Evolutionary conservation across 2,329 filamentous ascomycete species (phyloP), one percentile per base, ranked within the genome.

Genomic region (Neopestalotiopsis rosae): DNA sequence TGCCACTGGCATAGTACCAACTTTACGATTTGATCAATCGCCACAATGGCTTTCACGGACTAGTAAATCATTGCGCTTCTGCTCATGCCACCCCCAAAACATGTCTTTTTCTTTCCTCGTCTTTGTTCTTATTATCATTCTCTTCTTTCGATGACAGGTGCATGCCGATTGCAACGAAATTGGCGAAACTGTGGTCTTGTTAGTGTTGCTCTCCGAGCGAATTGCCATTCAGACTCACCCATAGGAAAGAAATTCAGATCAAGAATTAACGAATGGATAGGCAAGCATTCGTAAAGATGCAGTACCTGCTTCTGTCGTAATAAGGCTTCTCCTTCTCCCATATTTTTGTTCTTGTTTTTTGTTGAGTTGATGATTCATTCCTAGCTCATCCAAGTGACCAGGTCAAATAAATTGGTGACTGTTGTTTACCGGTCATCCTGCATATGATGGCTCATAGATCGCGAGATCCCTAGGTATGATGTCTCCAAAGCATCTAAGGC

Each of bases 391-490:
- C 68, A 69, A 69, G 58, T 69, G 30, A 30, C 32, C 34, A 20
- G 32, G 59, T 20, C 7, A 20, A 38, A 30, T 34, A 62, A 40
- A 20, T 45, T 38, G 65, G 64, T 40, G 38, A 49, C 14, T 49
- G 13, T 14, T 45, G 56, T 59, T 52, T 38, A 32, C 34, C 28
- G 34, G 40, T 20, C 61, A 20, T 24, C 34, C 30, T n/a, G 20
- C 24, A 12, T 64, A 64, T 64, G 57, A 59, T 68, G 62, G 34
- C 20, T 32, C 63, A 20, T 56, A 82, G 85, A 86, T 85, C 83
- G 84, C 85, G 87, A 87, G 87, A 87, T 83, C 80, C 83, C 83
- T 88, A 88, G 88, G 79, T 84, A 88, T 88, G 80, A 87, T 85
- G 82, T 88, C 85, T 89, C 87, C 87, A 89, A 89, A 83, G 81